Evolutionary conservation across 208 protist species (phyloP), one percentile per base, ranked within the genome.

Genomic region (Trypanosoma mega): DNA sequence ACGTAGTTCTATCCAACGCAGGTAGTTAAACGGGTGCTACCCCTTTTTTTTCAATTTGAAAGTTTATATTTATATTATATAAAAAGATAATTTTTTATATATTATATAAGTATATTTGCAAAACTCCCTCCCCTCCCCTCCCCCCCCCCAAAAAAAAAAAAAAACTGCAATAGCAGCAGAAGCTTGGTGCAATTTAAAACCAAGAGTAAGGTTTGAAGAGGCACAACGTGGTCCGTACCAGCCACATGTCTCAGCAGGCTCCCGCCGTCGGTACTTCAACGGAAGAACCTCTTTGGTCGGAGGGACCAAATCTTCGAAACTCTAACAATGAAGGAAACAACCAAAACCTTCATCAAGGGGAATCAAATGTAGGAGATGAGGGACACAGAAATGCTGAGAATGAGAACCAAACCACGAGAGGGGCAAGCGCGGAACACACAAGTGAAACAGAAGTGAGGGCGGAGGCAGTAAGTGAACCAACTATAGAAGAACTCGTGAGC

Each of bases 401-500:
- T 1, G 48, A 48, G 0, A 56, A 65, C 48, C 16, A 8, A 3
- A 1, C 12, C 11, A 1, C 20, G 14, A n/a, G 29, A 30, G 47
- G 2, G 20, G 31, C 2, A 2, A 36, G 34, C 12, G 36, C 30
- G 12, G 54, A 4, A 6, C 39, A 33, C 2, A 18, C 4, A 2
- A 54, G 43, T 8, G 36, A 29, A 4, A 37, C 53, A 8, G 57
- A 33, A 1, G 24, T 44, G 2, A 53, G 26, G 5, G 55, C 6
- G 14, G 50, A 47, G 18, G 63, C 50, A 4, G 14, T 8, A 2
- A 33, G 26, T 26, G 70, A 76, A 41, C 54, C 24, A 20, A 23
- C 63, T 5, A 76, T 87, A 31, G 72, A 82, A 43, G 72, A 78
- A 3, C 21, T 82, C 0, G 51, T 85, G 2, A 48, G 45, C 8